Evolutionary conservation across 371 early-diverging fungal genomes (phyloP), one percentile per base, ranked within the genome.

Genomic region (Mucor irregularis): DNA sequence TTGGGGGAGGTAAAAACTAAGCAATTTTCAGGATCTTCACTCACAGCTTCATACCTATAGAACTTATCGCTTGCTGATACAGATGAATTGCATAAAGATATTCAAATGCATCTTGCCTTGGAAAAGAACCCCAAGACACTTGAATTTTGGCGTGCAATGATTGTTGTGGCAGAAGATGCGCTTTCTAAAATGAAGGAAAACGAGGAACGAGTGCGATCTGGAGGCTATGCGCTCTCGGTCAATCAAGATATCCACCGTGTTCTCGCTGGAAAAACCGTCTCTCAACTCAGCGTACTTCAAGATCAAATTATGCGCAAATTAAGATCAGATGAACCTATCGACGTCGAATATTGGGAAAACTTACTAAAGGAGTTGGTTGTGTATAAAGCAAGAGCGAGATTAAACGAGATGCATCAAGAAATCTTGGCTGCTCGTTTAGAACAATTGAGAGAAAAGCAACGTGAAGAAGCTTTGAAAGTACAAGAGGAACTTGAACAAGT

Each of bases 311-410:
- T 84, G 48, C 59, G 57, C 2, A 91, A 92, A 68, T 69, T 97
- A n/a, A 57, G 61, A 0, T 79, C 82, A 1, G 80, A 79, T 30
- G 84, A 78, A 26, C 90, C 91, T 3, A 84, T 95, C 14, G 96
- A 97, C 67, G 90, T 92, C 1, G 97, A 96, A 39, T 97, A 94
- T 66, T 97, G 97, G 97, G 96, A 95, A 50, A 86, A 88, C 0
- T 68, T 91, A 11, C 66, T 94, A 35, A 84, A 86, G 40, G 85
- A 87, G 30, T 58, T 95, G 44, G 80, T 83, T 4, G 91, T 95
- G 0, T 90, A 88, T 78, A 92, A 89, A 67, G 90, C 95, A 10
- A 90, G 90, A 61, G 87, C 90, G 6, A 82, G 80, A 50, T 68
- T 92, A 19, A 74, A 78, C 26, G 78, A 77, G 29, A 90, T 91